Evolutionary conservation across 305 asterid genomes (phyloP).

Genomic region (Fraxinus sp.): DNA sequence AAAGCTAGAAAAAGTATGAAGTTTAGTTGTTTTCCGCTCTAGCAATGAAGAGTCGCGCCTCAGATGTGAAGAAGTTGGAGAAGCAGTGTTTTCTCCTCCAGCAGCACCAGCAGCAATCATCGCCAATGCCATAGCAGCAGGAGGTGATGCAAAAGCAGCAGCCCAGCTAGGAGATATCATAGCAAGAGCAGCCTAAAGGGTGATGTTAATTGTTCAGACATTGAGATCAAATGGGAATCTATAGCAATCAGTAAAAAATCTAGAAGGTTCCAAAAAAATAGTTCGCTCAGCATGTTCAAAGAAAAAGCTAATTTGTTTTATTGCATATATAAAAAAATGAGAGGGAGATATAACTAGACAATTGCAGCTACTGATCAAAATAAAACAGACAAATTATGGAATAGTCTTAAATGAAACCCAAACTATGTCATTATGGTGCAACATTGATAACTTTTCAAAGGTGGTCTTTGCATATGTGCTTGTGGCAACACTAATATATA

Average conservation of each 20-base stretch:
- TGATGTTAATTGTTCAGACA: conserved; percentile 29
- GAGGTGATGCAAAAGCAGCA: conserved; percentile 99
- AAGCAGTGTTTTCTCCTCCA: conserved; percentile 81
- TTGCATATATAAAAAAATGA: conserved; percentile 14
- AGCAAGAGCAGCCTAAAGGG: conserved; percentile 84
- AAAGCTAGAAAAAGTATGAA: conserved; percentile 93
- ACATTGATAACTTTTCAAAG: not conserved
- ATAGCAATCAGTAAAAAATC: conserved; percentile 1
- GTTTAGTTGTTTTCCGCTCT: conserved; percentile 76
- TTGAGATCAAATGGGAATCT: conserved; percentile 21
- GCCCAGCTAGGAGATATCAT: conserved; percentile 99
- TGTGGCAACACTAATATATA: not conserved
- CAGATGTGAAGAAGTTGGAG: conserved; percentile 62
- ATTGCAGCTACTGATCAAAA: not conserved
- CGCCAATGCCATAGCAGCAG: conserved; percentile 98
- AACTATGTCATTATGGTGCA: not conserved
- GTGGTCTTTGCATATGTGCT: not conserved
- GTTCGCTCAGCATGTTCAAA: conserved; percentile 15
- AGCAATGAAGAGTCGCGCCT: conserved; percentile 93
- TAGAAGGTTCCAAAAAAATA: conserved; percentile 7
- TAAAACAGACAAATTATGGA: not conserved
- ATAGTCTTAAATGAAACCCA: not conserved
- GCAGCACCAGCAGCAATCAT: conserved; percentile 99
- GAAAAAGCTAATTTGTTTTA: not conserved
- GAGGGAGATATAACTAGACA: not conserved